Evolutionary conservation across 495 filamentous ascomycete species (phyloP), one percentile per base, ranked within the genome.

Genomic region (Podospora tetraspora): DNA sequence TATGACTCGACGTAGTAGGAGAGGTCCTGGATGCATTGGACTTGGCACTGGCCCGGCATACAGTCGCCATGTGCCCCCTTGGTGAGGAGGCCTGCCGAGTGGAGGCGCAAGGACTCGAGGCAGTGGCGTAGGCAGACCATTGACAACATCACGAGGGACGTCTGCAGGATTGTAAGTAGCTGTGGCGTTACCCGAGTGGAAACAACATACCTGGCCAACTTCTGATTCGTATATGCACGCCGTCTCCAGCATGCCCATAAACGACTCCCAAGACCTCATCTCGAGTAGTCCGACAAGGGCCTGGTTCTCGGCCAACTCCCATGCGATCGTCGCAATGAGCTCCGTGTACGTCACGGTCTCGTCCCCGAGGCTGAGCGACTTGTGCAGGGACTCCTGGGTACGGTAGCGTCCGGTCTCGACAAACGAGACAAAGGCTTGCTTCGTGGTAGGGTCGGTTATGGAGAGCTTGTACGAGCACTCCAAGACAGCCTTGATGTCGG

Each of bases 261-360:
- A 73, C 30, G 16, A 71, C 10, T 77, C 66, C 73, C 73, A 75
- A 0, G 67, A 73, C 25, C 52, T 70, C 32, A 77, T 71, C 57
- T 77, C 75, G 3, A 77, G 70, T n/a, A 73, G 37, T 3, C 64
- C 59, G 56, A 75, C 19, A 1, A 71, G 24, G 2, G 29, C 24
- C 16, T 71, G 66, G 43, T 77, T 77, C 67, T 78, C 64, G 59
- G 79, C 69, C 70, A 80, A 72, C 75, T 79, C 77, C 79, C 77
- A 78, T n/a, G 73, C 68, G 63, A 75, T 78, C 60, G 74, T 75
- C 57, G 78, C 78, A 21, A 73, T 72, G n/a, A 78, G 59, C 61
- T 77, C 76, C 8, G 73, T 63, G 60, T 77, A 78, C 7, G 70
- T 70, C 5, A 75, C 59, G 3, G 70, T 66, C 16, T 66, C 70